Evolutionary conservation across 805 yeast species (phyloP).

Genomic region (Candida ipomoeae): DNA sequence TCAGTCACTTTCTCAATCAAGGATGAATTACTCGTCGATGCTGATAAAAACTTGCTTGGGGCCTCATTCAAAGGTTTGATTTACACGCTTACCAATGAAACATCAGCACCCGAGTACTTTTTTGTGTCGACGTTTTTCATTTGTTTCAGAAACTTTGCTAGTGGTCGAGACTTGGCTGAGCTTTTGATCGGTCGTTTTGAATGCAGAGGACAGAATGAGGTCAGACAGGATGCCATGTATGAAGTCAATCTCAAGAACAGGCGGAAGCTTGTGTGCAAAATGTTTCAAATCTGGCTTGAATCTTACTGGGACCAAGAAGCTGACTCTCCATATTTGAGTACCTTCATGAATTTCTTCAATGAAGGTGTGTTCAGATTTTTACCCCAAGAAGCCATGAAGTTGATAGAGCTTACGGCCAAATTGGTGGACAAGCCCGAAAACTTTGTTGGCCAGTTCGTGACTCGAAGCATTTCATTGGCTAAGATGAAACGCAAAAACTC

Average conservation of each 20-base stretch:
- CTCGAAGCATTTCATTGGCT: slow-evolving; percentile 44
- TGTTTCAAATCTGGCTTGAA: slow-evolving; percentile 83
- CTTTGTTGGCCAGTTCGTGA: slow-evolving; percentile 46
- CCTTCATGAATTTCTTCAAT: slow-evolving; percentile 72
- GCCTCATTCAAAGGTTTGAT: slow-evolving; percentile 70
- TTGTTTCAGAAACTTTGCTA: slow-evolving; percentile 69
- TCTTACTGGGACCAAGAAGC: slow-evolving; percentile 73
- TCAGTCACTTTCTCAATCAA: slow-evolving; percentile 17
- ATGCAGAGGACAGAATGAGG: slow-evolving; percentile 24
- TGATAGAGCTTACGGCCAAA: slow-evolving; percentile 60
- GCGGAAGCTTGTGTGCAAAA: slow-evolving; percentile 60
- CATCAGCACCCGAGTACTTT: slow-evolving; percentile 59
- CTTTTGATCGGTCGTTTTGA: slow-evolving; percentile 31
- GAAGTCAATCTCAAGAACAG: slow-evolving; percentile 49
- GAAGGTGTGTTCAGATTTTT: slow-evolving; percentile 61
- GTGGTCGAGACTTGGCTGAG: slow-evolving; percentile 62
- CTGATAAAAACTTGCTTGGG: slow-evolving; percentile 54
- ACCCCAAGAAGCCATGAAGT: slow-evolving; percentile 61
- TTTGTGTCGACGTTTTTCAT: slow-evolving; percentile 71
- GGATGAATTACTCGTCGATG: slow-evolving; percentile 50
- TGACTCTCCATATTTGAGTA: slow-evolving; percentile 62
- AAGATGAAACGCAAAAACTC: slow-evolving; percentile 35
- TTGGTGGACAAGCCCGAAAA: slow-evolving; percentile 34
- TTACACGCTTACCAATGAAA: slow-evolving; percentile 62
- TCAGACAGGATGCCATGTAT: slow-evolving; percentile 28